phyloP scores from a whole-genome alignment of 2,329 filamentous ascomycete genomes.

The Rhinocladiella similis region DNA sequence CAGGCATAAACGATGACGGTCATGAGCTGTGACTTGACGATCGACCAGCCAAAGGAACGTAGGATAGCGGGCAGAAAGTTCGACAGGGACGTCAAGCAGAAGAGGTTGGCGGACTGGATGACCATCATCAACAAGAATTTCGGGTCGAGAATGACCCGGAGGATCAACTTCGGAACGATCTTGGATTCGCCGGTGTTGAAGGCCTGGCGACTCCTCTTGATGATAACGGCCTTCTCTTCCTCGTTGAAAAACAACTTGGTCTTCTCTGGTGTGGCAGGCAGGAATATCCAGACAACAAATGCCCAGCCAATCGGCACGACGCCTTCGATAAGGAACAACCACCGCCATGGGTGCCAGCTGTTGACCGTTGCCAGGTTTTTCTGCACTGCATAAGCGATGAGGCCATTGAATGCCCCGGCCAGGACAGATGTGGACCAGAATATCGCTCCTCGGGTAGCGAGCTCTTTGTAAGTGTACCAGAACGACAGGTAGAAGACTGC shows the following conservation, averaged over 20 bases:
- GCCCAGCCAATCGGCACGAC: conserved; percentile 12
- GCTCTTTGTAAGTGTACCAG: conserved; percentile 11
- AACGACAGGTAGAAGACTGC: conserved; percentile 9
- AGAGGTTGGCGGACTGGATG: conserved; percentile 14
- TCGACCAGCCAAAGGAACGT: conserved; percentile 13
- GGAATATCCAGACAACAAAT: conserved; percentile 9
- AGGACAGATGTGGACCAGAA: conserved; percentile 49
- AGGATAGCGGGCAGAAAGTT: conserved; percentile 23
- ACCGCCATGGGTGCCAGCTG: conserved; percentile 43
- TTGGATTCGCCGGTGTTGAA: conserved; percentile 20
- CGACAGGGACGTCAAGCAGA: conserved; percentile 10
- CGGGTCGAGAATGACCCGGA: conserved; percentile 11
- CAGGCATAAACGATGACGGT: conserved; percentile 21
- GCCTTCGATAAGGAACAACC: conserved; percentile 53
- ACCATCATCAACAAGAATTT: conserved; percentile 21
- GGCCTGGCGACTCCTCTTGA: conserved; percentile 9
- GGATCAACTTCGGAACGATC: conserved; percentile 12
- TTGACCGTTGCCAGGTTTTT: conserved; percentile 52
- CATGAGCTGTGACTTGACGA: conserved; percentile 20
- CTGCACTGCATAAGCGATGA: conserved; percentile 51
- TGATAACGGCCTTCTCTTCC: conserved; percentile 13
- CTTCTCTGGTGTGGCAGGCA: conserved; percentile 11
- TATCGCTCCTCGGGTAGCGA: conserved; percentile 40
- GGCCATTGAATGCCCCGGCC: conserved; percentile 53
- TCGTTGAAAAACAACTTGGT: conserved; percentile 7